Conservation (phyloP, 176 grass and related monocot genomes). For the Calamus simplicifolius region DNA sequence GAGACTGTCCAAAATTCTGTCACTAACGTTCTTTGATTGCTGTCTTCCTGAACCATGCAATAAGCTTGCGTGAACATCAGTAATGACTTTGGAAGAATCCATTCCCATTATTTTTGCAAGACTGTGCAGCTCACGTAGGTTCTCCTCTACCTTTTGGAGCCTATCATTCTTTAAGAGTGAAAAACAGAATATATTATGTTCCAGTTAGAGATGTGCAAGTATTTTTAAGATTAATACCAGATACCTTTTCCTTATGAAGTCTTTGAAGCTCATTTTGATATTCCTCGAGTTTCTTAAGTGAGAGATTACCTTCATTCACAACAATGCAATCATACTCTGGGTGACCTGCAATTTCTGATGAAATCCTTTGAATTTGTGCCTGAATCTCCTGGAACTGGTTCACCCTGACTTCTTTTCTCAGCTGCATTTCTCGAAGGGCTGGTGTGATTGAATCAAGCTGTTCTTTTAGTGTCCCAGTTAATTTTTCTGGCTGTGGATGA, state of each 20-base stretch:
- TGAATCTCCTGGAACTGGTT: conserved; percentile 77
- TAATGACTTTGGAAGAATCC: too few relatives aligned
- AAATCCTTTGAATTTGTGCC: conserved; percentile 66
- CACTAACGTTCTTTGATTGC: too few relatives aligned
- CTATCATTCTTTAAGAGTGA: too few relatives aligned
- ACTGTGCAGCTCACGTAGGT: too few relatives aligned
- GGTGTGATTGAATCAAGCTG: conserved; percentile 90
- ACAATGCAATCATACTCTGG: conserved; percentile 29
- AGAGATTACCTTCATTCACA: conserved; percentile 79
- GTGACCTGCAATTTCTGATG: conserved; percentile 64
- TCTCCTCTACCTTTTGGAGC: too few relatives aligned
- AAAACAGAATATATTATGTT: conserved; percentile 7
- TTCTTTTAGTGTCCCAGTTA: conserved; percentile 74
- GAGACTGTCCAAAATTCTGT: too few relatives aligned
- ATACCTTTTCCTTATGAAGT: conserved; percentile 86
- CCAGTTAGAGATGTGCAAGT: too few relatives aligned
- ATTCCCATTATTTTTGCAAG: too few relatives aligned
- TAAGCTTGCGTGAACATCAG: too few relatives aligned
- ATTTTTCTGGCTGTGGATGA: conserved; percentile 61
- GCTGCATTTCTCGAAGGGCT: conserved; percentile 93
- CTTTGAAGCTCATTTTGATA: conserved; percentile 63
- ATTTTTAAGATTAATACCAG: background rate
- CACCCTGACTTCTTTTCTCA: conserved; percentile 67
- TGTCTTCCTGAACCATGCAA: too few relatives aligned
- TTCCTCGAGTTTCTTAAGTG: conserved; percentile 83